Evolutionary conservation across 2,329 filamentous ascomycete genomes (phyloP).

Genomic region (Rugonectria rugulosa): DNA sequence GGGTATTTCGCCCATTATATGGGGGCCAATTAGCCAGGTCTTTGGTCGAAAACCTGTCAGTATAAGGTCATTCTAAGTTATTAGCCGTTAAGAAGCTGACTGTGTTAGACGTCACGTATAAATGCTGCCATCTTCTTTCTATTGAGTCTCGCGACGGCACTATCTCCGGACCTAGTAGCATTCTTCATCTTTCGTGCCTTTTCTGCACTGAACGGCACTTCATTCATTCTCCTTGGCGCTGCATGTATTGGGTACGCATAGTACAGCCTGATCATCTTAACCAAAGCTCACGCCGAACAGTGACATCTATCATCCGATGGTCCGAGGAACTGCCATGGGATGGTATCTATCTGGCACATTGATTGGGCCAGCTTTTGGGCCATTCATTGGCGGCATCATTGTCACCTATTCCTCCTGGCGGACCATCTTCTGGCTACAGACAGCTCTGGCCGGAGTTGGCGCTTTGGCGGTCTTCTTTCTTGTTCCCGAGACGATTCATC

Average conservation of each 20-base stretch:
- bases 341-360: conserved; percentile 78
- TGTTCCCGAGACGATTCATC: conserved; percentile 76
- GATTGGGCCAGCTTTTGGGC: conserved; percentile 74
- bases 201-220: conserved; percentile 78
- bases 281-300: conserved; percentile 37
- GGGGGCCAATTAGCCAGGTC: conserved; percentile 74
- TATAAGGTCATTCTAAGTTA: conserved; percentile 7
- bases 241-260: conserved; percentile 71
- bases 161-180: conserved; percentile 73
- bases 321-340: conserved; percentile 75
- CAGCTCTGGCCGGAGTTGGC: conserved; percentile 69
- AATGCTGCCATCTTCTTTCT: conserved; percentile 70
- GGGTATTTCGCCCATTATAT: conserved; percentile 74
- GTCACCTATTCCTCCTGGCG: conserved; percentile 78
- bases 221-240: conserved; percentile 75
- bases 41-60: conserved; percentile 66
- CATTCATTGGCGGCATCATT: conserved; percentile 78
- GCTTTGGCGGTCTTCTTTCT: conserved; percentile 68
- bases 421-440: conserved; percentile 82
- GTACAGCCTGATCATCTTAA: no score
- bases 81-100: neutral
- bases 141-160: conserved; percentile 75
- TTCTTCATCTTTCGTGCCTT: conserved; percentile 80
- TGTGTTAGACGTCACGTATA: conserved; percentile 52
- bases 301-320: conserved; percentile 70